Conservation (phyloP, 176 grass and related monocot genomes). For the Guadua angustifolia region DNA sequence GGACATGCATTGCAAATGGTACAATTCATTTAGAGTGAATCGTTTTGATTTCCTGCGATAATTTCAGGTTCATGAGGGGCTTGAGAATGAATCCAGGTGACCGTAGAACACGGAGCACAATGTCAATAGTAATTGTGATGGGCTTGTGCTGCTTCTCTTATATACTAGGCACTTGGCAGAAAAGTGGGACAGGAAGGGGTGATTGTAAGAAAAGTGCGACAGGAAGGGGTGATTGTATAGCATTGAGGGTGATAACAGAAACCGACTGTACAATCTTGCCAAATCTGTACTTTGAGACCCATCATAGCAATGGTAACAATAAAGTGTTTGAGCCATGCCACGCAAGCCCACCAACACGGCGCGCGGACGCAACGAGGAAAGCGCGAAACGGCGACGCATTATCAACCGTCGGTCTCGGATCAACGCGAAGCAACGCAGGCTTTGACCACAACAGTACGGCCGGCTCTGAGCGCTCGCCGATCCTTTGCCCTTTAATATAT, state of each 20-base stretch:
- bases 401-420: too few species aligned
- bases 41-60: constrained; percentile 6
- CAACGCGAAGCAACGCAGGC: too few species aligned
- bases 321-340: constrained; percentile 72
- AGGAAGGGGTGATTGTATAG: constrained; percentile 77
- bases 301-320: constrained; percentile 60
- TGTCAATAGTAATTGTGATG: constrained; percentile 67
- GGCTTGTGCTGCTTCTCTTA: constrained; percentile 81
- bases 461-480: too few species aligned
- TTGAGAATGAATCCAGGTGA: constrained; percentile 64
- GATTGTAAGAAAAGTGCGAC: too few species aligned
- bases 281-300: constrained; percentile 84
- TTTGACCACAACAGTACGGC: too few species aligned
- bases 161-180: constrained; percentile 85
- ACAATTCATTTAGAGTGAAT: constrained; percentile 19
- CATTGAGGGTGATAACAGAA: constrained; percentile 61
- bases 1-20: constrained; percentile 6
- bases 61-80: constrained; percentile 77
- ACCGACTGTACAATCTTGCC: constrained; percentile 71
- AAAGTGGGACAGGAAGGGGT: constrained; percentile 76
- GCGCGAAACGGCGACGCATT: too few species aligned
- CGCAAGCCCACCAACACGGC: too few species aligned
- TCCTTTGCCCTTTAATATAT: too few species aligned
- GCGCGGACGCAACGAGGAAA: too few species aligned
- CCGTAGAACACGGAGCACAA: constrained; percentile 55